A percentile compares a stretch with the other conserved stretches of the same genome.
These are phyloP conservation scores for Podospora sp. DNA, from an alignment of 495 filamentous ascomycete species.

Conservation along the genomic window DNA sequence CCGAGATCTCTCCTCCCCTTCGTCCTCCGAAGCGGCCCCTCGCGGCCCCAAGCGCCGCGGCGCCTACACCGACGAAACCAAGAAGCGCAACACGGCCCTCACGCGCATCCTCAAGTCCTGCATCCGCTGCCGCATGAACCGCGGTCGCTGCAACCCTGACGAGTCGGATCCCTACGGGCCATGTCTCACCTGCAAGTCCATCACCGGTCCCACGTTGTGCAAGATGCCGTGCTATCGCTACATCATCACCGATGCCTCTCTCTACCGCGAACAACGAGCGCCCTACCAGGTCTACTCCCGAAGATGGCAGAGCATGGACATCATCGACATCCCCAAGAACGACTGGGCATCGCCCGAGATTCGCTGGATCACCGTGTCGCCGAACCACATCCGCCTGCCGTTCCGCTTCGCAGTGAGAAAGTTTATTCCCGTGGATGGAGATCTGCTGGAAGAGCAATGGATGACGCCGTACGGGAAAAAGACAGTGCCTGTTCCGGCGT, in stretches of 20 bases:
- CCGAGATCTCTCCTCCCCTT: neutral
- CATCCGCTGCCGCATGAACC: slow-evolving; percentile 35
- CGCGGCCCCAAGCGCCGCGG: slow-evolving; percentile 27
- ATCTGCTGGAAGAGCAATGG: slow-evolving; percentile 30
- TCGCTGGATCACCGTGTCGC: slow-evolving; percentile 25
- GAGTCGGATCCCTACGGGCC: slow-evolving; percentile 21
- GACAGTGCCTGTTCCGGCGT: slow-evolving; percentile 23
- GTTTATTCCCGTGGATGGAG: slow-evolving; percentile 30
- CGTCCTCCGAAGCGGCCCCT: neutral
- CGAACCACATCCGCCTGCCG: slow-evolving; percentile 20
- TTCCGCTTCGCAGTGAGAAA: slow-evolving; percentile 28
- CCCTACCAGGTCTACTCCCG: slow-evolving; percentile 29
- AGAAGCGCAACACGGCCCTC: slow-evolving; percentile 31
- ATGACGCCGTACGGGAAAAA: slow-evolving; percentile 19
- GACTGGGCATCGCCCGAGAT: slow-evolving; percentile 27
- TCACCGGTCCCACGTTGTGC: slow-evolving; percentile 33
- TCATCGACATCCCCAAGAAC: slow-evolving; percentile 27
- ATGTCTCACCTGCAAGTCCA: slow-evolving; percentile 30
- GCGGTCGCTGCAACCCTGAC: slow-evolving; percentile 32
- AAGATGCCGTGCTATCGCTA: slow-evolving; percentile 36
- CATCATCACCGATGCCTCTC: slow-evolving; percentile 32
- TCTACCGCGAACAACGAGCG: slow-evolving; percentile 32
- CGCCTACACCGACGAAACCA: slow-evolving; percentile 28
- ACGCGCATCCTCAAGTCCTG: slow-evolving; percentile 34
- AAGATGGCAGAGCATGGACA: slow-evolving; percentile 35